Conservation (phyloP, 2,329 filamentous ascomycete species). For the Coniochaeta sp. region DNA sequence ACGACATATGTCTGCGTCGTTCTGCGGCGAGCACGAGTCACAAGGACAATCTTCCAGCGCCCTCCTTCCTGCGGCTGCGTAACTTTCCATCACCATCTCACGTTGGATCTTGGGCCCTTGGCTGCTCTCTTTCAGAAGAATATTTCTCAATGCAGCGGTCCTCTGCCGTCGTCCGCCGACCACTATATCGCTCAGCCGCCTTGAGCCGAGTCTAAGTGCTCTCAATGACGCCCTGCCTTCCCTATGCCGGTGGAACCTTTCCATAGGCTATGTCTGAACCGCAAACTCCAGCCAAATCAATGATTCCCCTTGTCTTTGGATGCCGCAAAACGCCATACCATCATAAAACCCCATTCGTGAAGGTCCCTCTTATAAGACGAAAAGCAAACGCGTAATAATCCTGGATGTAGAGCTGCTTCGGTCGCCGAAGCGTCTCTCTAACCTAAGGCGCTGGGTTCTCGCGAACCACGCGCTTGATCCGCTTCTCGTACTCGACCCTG, state of each 20-base stretch:
- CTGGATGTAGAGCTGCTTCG: not conserved
- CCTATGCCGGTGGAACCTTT: not conserved
- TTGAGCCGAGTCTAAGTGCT: not conserved
- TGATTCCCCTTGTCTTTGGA: not conserved
- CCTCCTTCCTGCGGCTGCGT: not conserved
- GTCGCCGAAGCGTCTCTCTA: not conserved
- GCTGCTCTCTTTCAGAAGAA: not conserved
- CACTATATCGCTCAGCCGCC: not conserved
- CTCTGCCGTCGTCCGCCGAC: not conserved
- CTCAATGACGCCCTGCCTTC: not conserved
- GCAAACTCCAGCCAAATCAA: constrained; percentile 3
- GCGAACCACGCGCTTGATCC: constrained; percentile 77
- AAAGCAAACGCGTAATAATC: not conserved
- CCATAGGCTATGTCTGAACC: not conserved
- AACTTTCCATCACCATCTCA: not conserved
- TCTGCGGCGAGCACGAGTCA: not conserved
- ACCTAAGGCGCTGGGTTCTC: constrained; percentile 74
- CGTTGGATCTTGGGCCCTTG: not conserved
- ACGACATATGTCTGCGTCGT: no score
- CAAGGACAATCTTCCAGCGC: not conserved
- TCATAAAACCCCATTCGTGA: constrained; percentile 2
- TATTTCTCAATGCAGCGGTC: not conserved
- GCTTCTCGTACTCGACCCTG: constrained; percentile 76
- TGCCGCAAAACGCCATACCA: constrained; percentile 1
- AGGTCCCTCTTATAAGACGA: not conserved